Percentiles rank a stretch among this genome's conserved stretches.
Conservation (phyloP, 768 basidiomycete species). For the Lentinula edodes region DNA sequence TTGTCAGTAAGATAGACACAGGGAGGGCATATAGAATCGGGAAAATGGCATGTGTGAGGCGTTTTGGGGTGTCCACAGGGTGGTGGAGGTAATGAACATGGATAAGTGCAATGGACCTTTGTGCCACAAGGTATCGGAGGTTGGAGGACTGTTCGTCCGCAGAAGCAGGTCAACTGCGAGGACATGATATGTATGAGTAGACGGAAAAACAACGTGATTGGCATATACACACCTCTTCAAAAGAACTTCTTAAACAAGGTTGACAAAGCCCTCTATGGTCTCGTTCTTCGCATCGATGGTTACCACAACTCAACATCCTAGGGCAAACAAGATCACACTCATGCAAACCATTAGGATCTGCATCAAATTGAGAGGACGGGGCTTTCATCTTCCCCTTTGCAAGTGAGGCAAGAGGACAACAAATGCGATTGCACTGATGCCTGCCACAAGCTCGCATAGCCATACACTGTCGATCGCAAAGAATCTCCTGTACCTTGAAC, state of each 20-base stretch:
- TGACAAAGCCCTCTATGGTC: constrained; percentile 85
- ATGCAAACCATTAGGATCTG: constrained; percentile 66
- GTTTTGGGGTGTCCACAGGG: constrained; percentile 79
- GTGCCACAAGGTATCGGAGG: constrained; percentile 91
- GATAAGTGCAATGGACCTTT: constrained; percentile 68
- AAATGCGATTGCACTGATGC: constrained; percentile 79
- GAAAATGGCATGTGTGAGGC: constrained; percentile 81
- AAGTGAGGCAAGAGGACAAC: constrained; percentile 82
- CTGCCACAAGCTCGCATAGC: constrained; percentile 79
- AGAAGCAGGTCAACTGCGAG: constrained; percentile 67
- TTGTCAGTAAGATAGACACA: constrained; percentile 81
- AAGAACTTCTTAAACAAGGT: constrained; percentile 81
- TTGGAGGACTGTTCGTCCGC: constrained; percentile 80
- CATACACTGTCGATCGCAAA: constrained; percentile 77
- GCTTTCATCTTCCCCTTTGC: constrained; percentile 57
- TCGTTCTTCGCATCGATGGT: constrained; percentile 69
- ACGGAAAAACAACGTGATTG: background rate
- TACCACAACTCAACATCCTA: constrained; percentile 66
- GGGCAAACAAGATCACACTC: constrained; percentile 81
- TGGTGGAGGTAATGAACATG: constrained; percentile 65
- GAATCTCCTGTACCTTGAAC: constrained; percentile 44
- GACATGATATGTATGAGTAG: background rate
- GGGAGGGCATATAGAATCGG: constrained; percentile 66
- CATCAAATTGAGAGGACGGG: constrained; percentile 29
- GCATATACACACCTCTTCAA: constrained; percentile 68